These are phyloP conservation scores for Heritiera fomes DNA, from an alignment of 345 rosid species.

Conservation along the genomic window DNA sequence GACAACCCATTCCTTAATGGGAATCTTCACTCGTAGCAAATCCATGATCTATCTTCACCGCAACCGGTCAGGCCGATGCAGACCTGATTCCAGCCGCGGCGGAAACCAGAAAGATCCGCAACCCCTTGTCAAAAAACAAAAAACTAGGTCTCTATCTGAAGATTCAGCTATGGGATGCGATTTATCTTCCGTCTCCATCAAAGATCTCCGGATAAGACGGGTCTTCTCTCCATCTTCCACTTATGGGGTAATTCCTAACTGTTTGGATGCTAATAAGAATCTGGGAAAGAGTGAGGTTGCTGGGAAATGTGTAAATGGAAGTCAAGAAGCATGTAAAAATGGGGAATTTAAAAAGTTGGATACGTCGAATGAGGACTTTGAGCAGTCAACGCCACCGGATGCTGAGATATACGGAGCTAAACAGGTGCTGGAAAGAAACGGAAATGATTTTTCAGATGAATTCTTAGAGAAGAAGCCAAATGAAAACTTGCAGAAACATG, in stretches of 20 bases:
- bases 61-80: constrained; percentile 30
- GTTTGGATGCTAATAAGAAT: constrained; percentile 1
- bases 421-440: constrained; percentile 5
- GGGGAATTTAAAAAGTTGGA: neutral
- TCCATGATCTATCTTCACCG: constrained; percentile 33
- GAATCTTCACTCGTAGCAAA: constrained; percentile 37
- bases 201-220: constrained; percentile 64
- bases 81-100: constrained; percentile 21
- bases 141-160: neutral
- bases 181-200: constrained; percentile 35
- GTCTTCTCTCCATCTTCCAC: constrained; percentile 46
- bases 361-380: constrained; percentile 24
- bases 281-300: neutral
- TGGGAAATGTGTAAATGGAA: neutral
- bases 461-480: neutral
- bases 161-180: constrained; percentile 13
- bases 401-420: constrained; percentile 19
- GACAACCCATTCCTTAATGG: constrained; percentile 10
- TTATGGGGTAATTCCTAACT: neutral
- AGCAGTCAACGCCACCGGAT: constrained; percentile 51
- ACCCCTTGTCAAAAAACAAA: constrained; percentile 8
- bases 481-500: neutral
- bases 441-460: neutral
- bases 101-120: constrained; percentile 6
- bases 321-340: neutral